Percentiles rank a stretch among this genome's conserved stretches.
phyloP scores from a whole-genome alignment of 192 early-diverging fungal species.

The Linnemannia hyalina region DNA sequence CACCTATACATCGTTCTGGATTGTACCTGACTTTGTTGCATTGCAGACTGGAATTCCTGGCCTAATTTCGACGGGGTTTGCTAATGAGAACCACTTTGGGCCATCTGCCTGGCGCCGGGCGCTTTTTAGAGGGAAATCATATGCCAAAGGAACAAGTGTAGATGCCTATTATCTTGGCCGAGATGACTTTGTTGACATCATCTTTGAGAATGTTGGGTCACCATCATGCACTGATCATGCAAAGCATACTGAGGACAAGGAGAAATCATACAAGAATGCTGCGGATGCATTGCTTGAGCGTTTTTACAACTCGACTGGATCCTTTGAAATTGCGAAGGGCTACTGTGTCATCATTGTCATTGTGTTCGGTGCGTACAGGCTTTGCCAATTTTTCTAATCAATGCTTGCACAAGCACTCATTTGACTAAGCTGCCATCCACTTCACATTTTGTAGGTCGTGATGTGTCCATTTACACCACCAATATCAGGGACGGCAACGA shows the following conservation, averaged over 20 bases:
- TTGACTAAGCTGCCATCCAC: neutral
- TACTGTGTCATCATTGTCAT: constrained; percentile 4
- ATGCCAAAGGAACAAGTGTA: constrained; percentile 12
- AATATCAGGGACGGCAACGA: constrained; percentile 14
- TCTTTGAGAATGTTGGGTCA: constrained; percentile 19
- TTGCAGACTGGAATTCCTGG: constrained; percentile 10
- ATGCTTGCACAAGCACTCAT: neutral
- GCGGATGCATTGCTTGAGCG: constrained; percentile 28
- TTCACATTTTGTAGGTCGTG: neutral
- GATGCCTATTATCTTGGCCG: neutral
- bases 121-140: neutral
- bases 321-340: constrained; percentile 5
- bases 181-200: constrained; percentile 2
- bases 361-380: neutral
- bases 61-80: neutral
- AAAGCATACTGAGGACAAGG: constrained; percentile 23
- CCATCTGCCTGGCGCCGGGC: constrained; percentile 3
- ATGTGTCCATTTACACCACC: constrained; percentile 18
- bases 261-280: constrained; percentile 26
- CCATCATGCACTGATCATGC: constrained; percentile 9
- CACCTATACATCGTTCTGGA: constrained; percentile 13
- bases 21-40: constrained; percentile 7
- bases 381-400: neutral
- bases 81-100: constrained; percentile 3
- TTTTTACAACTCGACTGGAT: constrained; percentile 3